Percentiles rank a stretch among this genome's conserved stretches.
phyloP scores from a whole-genome alignment of 2,329 filamentous ascomycete species.

The Madurella mycetomatis region DNA sequence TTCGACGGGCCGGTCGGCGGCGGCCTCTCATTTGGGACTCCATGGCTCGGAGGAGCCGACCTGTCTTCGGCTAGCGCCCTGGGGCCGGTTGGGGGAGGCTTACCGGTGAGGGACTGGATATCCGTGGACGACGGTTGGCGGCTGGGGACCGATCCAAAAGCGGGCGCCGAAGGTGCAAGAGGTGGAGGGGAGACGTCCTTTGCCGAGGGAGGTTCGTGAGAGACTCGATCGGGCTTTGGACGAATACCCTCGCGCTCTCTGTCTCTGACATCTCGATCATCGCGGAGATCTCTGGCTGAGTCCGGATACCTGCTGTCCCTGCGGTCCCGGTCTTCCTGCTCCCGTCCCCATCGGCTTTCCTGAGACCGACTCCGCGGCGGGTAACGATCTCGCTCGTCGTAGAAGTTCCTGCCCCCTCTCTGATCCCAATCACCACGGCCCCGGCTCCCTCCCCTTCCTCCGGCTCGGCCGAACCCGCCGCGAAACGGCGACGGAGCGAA shows the following conservation, averaged over 20 bases:
- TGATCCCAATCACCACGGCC: constrained; percentile 54
- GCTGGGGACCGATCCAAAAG: constrained; percentile 53
- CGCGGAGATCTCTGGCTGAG: constrained; percentile 37
- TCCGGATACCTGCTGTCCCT: constrained; percentile 37
- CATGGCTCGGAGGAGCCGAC: constrained; percentile 40
- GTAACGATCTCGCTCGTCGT: constrained; percentile 60
- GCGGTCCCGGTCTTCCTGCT: constrained; percentile 40
- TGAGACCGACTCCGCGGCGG: constrained; percentile 63
- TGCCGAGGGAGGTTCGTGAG: constrained; percentile 44
- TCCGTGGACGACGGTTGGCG: constrained; percentile 38
- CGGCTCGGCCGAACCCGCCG: constrained; percentile 53
- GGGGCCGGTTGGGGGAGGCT: constrained; percentile 50
- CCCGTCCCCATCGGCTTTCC: constrained; percentile 56
- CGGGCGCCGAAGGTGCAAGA: constrained; percentile 53
- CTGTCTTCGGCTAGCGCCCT: constrained; percentile 49
- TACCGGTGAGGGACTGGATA: constrained; percentile 37
- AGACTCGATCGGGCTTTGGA: constrained; percentile 47
- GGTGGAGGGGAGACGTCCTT: constrained; percentile 56
- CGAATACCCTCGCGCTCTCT: constrained; percentile 39
- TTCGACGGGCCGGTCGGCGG: constrained; percentile 43
- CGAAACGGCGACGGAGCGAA: constrained; percentile 53
- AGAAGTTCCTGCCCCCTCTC: constrained; percentile 48
- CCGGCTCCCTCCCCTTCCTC: constrained; percentile 49
- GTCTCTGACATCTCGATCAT: constrained; percentile 49
- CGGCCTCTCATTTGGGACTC: constrained; percentile 34